These are phyloP conservation scores for Xerocomus minutiporus DNA, from an alignment of 1,284 basidiomycete species.

Conservation along the genomic window DNA sequence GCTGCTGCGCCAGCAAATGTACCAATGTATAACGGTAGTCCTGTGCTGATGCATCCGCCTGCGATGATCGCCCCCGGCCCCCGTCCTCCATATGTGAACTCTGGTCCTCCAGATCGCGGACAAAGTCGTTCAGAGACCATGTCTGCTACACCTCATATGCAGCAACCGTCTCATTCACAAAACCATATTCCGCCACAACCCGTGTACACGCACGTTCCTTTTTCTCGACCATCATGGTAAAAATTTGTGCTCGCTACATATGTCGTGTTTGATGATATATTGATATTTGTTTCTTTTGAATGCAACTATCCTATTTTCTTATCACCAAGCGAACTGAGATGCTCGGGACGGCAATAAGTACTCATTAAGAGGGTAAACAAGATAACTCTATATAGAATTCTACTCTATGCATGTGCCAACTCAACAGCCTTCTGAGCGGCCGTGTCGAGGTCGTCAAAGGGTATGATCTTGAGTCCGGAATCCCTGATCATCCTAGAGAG, in stretches of 20 bases:
- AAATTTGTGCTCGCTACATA: conserved; percentile 21
- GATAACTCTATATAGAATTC: conserved; percentile 13
- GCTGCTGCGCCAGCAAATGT: conserved; percentile 43
- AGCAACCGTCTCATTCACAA: conserved; percentile 28
- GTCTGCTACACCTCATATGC: conserved; percentile 23
- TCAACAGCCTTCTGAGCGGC: conserved; percentile 84
- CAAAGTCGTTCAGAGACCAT: conserved; percentile 30
- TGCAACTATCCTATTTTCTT: conserved; percentile 28
- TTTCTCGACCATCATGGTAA: conserved; percentile 41
- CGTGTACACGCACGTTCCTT: conserved; percentile 31
- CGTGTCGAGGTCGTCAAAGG: conserved; percentile 82
- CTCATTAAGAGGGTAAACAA: conserved; percentile 19
- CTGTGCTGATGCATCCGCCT: conserved; percentile 59
- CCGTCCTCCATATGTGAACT: conserved; percentile 29
- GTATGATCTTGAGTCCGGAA: conserved; percentile 89
- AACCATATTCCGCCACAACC: conserved; percentile 29
- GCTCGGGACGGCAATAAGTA: conserved; percentile 1
- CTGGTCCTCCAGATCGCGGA: conserved; percentile 24
- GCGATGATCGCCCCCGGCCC: conserved; percentile 34
- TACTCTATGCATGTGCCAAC: conserved; percentile 45
- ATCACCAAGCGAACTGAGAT: conserved; percentile 5
- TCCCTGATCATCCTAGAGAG: conserved; percentile 78
- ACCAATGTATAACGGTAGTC: conserved; percentile 60
- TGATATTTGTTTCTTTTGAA: conserved; percentile 29
- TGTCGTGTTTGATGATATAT: conserved; percentile 32